Base-by-base conservation (phyloP, 345 rosid genomes). In the Garcia nutans region DNA sequence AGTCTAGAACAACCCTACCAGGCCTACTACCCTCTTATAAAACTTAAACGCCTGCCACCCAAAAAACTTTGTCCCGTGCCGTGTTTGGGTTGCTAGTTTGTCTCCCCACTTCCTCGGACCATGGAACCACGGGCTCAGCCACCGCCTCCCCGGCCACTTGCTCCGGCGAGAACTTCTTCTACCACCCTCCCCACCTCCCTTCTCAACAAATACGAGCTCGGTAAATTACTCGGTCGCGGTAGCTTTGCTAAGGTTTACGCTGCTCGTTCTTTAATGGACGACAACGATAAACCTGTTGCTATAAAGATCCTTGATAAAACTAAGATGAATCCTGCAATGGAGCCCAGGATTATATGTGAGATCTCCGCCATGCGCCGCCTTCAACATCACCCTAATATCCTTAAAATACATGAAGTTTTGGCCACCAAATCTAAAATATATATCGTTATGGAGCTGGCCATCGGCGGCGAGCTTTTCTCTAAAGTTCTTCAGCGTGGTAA, bases 381-480 rank as follows among this genome's bases (percentile, higher is more conserved):
- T 20, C 91, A 90, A 1, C 79, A 85, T 77, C 98, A 92, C 72
- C 98, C 97, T 0, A 85, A 93, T 85, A 71, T 94, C 42, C 90
- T 94, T 37, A 87, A 83, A 64, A 91, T 94, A 82, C 86, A 88
- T 65, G 98, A 94, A 67, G 98, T 94, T 55, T 86, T 94, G 97
- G 97, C 98, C 1, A 85, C 97, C 2, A 87, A 87, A 61, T 74
- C 96, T 54, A 91, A 90, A 78, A 94, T 94, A 83, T 93, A 83
- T 74, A 89, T 94, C 71, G 86, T 93, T 44, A 85, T 94, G 87
- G 98, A 94, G 31, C 85, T 88, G 74, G 98, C 97, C 50, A 37
- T 84, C 5, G 96, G 97, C 2, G 97, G 97, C 0, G 97, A 94
- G 54, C 87, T 94, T 3, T 92, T 85, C 76, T 8, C 84, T 15